These are phyloP conservation scores for Spizellomyces sp. DNA, from an alignment of 192 early-diverging fungal genomes.

Conservation along the genomic window DNA sequence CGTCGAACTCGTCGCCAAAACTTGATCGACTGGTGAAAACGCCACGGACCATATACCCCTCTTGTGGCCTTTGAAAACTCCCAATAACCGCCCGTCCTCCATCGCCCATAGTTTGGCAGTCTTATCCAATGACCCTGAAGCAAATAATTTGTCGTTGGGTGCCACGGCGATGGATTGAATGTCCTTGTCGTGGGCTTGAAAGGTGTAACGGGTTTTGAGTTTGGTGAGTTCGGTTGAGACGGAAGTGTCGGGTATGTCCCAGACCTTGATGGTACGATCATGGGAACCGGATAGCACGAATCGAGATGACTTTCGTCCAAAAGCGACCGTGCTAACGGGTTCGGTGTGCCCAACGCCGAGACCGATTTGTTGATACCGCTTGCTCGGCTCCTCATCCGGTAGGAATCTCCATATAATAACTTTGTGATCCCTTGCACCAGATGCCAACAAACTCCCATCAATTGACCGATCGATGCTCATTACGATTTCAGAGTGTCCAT, in stretches of 20 bases:
- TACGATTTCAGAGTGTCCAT: conserved; percentile 88
- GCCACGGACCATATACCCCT: conserved; percentile 93
- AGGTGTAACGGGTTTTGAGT: conserved; percentile 77
- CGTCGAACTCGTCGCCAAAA: conserved; percentile 86
- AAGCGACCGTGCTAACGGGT: conserved; percentile 84
- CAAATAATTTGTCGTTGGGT: conserved; percentile 91
- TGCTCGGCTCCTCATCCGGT: conserved; percentile 47
- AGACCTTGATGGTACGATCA: conserved; percentile 94
- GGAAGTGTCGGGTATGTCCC: conserved; percentile 67
- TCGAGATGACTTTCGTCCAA: conserved; percentile 64
- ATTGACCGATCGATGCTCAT: conserved; percentile 73
- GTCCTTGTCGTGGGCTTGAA: conserved; percentile 95
- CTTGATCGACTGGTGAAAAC: conserved; percentile 96
- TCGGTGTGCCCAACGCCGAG: conserved; percentile 88
- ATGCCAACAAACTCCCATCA: conserved; percentile 71
- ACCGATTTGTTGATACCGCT: conserved; percentile 65
- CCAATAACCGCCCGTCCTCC: conserved; percentile 76
- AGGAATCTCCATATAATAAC: conserved; percentile 80
- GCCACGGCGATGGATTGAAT: conserved; percentile 92
- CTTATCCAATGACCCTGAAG: conserved; percentile 94
- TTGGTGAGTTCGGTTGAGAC: conserved; percentile 33
- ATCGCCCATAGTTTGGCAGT: conserved; percentile 82
- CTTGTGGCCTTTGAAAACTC: conserved; percentile 85
- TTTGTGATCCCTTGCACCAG: conserved; percentile 92
- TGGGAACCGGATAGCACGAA: conserved; percentile 87